These are phyloP conservation scores for Sanghuangporus baumii DNA, from an alignment of 1,284 basidiomycete species.

Conservation along the genomic window DNA sequence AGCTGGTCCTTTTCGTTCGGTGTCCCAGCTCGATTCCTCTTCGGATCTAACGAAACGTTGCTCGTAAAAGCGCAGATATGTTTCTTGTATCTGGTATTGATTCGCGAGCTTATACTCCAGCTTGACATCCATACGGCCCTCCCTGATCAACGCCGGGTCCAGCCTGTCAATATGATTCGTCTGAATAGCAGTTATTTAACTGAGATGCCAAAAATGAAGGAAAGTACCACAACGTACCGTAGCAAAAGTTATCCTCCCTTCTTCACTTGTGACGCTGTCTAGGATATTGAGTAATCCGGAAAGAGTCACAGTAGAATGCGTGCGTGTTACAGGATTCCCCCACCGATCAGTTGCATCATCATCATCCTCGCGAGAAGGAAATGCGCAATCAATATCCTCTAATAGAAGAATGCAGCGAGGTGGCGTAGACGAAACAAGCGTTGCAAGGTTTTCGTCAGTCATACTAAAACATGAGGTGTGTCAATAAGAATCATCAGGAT, in stretches of 20 bases:
- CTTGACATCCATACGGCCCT: constrained; percentile 47
- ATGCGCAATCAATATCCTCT: constrained; percentile 54
- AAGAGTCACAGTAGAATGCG: constrained; percentile 31
- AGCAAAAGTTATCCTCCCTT: constrained; percentile 50
- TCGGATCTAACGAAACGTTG: background rate
- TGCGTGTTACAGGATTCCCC: constrained; percentile 15
- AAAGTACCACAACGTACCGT: constrained; percentile 31
- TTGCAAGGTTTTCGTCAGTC: constrained; percentile 41
- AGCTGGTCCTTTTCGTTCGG: background rate
- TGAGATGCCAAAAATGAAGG: background rate
- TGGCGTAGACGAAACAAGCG: constrained; percentile 40
- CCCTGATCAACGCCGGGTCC: constrained; percentile 44
- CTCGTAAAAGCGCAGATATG: constrained; percentile 48
- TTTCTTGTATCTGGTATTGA: constrained; percentile 37
- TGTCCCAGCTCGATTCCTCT: background rate
- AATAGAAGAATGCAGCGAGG: constrained; percentile 46
- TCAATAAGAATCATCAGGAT: background rate
- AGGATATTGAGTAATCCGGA: constrained; percentile 49
- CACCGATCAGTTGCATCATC: constrained; percentile 23
- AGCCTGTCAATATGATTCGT: constrained; percentile 50
- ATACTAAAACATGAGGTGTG: constrained; percentile 29
- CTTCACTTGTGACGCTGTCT: constrained; percentile 50
- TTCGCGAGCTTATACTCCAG: constrained; percentile 45
- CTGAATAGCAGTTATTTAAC: constrained; percentile 23
- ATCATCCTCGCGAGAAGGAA: constrained; percentile 39